Evolutionary conservation across 805 yeast species (phyloP).

Genomic region (Metschnikowia henanensis): DNA sequence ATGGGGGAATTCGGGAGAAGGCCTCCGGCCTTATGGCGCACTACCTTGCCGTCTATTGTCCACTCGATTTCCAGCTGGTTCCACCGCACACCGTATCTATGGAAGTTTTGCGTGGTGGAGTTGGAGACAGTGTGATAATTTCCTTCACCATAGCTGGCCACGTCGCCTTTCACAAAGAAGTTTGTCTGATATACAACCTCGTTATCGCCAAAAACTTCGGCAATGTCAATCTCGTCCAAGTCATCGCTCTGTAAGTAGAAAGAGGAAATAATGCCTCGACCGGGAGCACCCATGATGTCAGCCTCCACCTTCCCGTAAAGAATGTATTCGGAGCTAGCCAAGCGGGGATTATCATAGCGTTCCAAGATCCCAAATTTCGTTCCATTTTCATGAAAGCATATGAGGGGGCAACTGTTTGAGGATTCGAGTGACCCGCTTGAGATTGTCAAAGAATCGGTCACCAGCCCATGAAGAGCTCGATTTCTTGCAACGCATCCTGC

Average conservation of each 20-base stretch:
- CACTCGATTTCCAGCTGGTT: conserved; percentile 30
- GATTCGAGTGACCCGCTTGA: conserved; percentile 15
- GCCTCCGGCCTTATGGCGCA: conserved; percentile 24
- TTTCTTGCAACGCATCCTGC: conserved; percentile 26
- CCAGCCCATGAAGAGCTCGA: conserved; percentile 23
- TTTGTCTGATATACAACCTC: conserved; percentile 33
- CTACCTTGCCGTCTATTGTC: conserved; percentile 28
- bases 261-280: conserved; percentile 38
- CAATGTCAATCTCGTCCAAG: conserved; percentile 42
- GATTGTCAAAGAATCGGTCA: conserved; percentile 20
- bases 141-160: conserved; percentile 35
- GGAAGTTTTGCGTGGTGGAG: conserved; percentile 27
- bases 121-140: conserved; percentile 26
- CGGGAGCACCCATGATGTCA: conserved; percentile 32
- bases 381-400: conserved; percentile 10
- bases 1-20: conserved; percentile 36
- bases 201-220: conserved; percentile 40
- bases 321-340: conserved; percentile 30
- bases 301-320: conserved; percentile 39
- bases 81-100: conserved; percentile 39
- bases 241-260: conserved; percentile 44
- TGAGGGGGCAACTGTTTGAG: conserved; percentile 12
- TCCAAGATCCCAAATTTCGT: conserved; percentile 11
- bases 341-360: conserved; percentile 31
- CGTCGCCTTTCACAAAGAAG: conserved; percentile 41